Evolutionary conservation across 176 grass and related monocot genomes (phyloP).

Genomic region (Zizania latifolia): DNA sequence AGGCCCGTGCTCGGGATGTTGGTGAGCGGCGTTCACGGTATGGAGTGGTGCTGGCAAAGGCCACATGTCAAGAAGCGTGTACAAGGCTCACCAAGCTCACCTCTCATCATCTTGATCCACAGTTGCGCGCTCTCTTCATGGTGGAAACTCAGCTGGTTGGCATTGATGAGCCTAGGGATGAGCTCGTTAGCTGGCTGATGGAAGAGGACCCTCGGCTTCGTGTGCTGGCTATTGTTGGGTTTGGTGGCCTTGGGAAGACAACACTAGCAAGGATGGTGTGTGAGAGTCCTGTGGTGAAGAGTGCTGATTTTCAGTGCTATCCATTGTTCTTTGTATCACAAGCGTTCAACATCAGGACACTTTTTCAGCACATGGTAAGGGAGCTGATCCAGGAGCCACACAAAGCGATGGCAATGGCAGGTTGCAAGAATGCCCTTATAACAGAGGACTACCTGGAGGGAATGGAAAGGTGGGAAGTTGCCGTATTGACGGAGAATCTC

Average conservation of each 20-base stretch:
- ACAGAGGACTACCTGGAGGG: constrained; percentile 6
- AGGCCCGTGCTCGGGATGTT: constrained; percentile 12
- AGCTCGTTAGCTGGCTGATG: constrained; percentile 22
- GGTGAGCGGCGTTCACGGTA: constrained; percentile 18
- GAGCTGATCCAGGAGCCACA: constrained; percentile 15
- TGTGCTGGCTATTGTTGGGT: constrained; percentile 34
- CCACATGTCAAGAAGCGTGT: not conserved
- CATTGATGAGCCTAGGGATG: constrained; percentile 20
- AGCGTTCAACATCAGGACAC: constrained; percentile 15
- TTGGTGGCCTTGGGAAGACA: constrained; percentile 32
- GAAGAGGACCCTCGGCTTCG: constrained; percentile 7
- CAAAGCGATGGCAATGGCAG: constrained; percentile 4
- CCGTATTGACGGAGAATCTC: constrained; percentile 23
- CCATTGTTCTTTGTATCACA: constrained; percentile 34
- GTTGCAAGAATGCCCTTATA: not conserved
- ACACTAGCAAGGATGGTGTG: constrained; percentile 32
- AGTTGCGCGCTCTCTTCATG: constrained; percentile 28
- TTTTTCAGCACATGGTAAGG: constrained; percentile 33
- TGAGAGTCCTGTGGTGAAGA: constrained; percentile 14
- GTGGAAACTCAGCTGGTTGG: constrained; percentile 38
- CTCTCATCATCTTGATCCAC: constrained; percentile 11
- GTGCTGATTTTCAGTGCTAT: constrained; percentile 22
- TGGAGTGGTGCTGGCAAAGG: not conserved
- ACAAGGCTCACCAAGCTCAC: not conserved
- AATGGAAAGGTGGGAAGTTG: constrained; percentile 27